Evolutionary conservation across 352 stramenopile genomes (phyloP).

Genomic region (Globisporangium paddicum): DNA sequence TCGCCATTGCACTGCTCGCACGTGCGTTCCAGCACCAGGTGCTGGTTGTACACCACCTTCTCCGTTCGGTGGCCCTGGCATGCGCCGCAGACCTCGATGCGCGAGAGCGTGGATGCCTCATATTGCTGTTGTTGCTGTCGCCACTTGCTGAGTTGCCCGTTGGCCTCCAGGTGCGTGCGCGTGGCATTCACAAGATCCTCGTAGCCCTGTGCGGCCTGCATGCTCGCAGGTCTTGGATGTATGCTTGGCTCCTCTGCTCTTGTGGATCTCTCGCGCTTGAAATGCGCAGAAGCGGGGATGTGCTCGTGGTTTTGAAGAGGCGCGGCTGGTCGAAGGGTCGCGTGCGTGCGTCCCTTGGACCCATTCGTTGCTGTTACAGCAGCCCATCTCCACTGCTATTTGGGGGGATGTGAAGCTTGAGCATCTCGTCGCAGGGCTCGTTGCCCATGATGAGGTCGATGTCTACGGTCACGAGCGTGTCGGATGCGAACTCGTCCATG

Average conservation of each 20-base stretch:
- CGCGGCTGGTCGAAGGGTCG: neutral
- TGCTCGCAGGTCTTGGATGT: neutral
- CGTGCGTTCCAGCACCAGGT: conserved; percentile 49
- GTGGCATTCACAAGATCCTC: conserved; percentile 3
- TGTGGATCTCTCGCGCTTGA: neutral
- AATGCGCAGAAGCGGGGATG: neutral
- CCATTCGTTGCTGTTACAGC: neutral
- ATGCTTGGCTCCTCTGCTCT: too few relatives aligned
- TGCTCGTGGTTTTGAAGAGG: neutral
- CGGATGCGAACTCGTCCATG: conserved; percentile 9
- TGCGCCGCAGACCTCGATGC: conserved; percentile 38
- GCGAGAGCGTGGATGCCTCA: neutral
- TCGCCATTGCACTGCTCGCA: conserved; percentile 54
- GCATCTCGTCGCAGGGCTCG: neutral
- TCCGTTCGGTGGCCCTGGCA: conserved; percentile 59
- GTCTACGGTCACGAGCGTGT: conserved; percentile 8
- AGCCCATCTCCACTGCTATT: neutral
- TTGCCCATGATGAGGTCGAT: conserved; percentile 17
- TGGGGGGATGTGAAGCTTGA: neutral
- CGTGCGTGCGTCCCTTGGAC: neutral
- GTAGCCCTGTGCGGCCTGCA: conserved; percentile 3
- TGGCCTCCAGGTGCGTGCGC: conserved; percentile 3
- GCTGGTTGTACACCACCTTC: conserved; percentile 43
- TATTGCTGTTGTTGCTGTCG: neutral
- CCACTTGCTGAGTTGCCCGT: neutral